Base-by-base conservation (phyloP, 805 yeast species). In the Saccharomycopsis selenospora region DNA sequence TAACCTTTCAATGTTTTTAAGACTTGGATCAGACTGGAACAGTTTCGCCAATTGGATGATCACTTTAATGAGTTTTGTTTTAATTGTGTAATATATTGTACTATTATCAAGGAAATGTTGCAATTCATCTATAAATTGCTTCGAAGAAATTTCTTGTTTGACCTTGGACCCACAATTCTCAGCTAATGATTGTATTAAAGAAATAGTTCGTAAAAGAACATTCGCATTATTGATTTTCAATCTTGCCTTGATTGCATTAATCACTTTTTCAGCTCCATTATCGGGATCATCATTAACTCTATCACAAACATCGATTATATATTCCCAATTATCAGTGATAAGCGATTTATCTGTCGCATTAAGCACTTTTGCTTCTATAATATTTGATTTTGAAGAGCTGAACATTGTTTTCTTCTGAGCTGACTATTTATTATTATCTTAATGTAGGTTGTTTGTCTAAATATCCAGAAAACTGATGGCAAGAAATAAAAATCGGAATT, bases 131-230 rank as follows among this genome's bases (percentile, higher is more conserved):
- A 81, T 75, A 58, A 82, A 81, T 2, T 67, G 55, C 53, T 73
- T 71, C 18, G 84, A 72, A 17, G 85, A 79, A 30, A 85, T 74
- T 55, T 77, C 79, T 50, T 70, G 80, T 56, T 76, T 78, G 67
- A 79, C 72, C 60, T 79, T 71, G 10, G 87, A 77, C 2, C 90
- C 90, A 62, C 91, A 83, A 61, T 84, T 85, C 60, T 83, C 88
- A 2, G 88, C 86, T 25, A 85, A 58, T 4, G 88, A 76, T 25
- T 75, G 72, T 18, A 81, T 59, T 42, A 78, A 56, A 0, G 82
- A 66, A 17, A 85, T 59, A 0, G 84, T 65, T 59, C 85, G 71
- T 45, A 85, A 62, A 36, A 81, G 75, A 2, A 80, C 79, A 60
- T 84, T 85, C 18, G 85, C 90, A 57, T 80, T 81, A 24, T 68